Evolutionary conservation across 345 rosid species (phyloP).

Genomic region (Citrus unshiu): DNA sequence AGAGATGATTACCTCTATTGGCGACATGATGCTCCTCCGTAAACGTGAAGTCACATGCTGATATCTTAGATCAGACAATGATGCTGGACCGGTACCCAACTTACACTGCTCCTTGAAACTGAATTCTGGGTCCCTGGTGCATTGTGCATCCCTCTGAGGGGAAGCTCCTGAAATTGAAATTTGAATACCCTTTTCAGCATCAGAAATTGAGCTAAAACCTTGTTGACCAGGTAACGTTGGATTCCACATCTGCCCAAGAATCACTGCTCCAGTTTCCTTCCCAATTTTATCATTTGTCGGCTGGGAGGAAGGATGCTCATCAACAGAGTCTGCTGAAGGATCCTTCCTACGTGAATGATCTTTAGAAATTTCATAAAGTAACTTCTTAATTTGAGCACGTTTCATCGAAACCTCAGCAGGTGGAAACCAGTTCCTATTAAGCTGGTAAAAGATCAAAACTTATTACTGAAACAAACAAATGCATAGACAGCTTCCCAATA

Average conservation of each 20-base stretch:
- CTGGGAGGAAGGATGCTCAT: slow-evolving; percentile 26
- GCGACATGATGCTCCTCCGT: slow-evolving; percentile 30
- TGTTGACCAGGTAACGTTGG: slow-evolving; percentile 27
- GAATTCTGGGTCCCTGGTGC: slow-evolving; percentile 30
- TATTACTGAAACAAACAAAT: not conserved
- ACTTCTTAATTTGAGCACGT: slow-evolving; percentile 57
- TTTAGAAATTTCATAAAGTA: slow-evolving; percentile 60
- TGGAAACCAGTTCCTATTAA: slow-evolving; percentile 74
- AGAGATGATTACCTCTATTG: slow-evolving; percentile 41
- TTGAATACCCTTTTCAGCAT: slow-evolving; percentile 33
- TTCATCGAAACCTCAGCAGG: slow-evolving; percentile 79
- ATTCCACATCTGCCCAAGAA: slow-evolving; percentile 32
- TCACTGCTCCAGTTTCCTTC: slow-evolving; percentile 33
- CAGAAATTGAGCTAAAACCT: slow-evolving; percentile 28
- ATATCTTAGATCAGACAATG: slow-evolving; percentile 17
- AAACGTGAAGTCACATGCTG: slow-evolving; percentile 18
- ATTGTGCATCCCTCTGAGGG: slow-evolving; percentile 23
- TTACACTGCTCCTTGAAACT: slow-evolving; percentile 37
- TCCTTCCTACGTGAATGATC: slow-evolving; percentile 28
- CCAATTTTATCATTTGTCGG: slow-evolving; percentile 21
- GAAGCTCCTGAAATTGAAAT: slow-evolving; percentile 27
- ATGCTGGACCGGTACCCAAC: slow-evolving; percentile 34
- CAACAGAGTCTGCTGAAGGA: slow-evolving; percentile 28
- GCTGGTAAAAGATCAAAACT: slow-evolving; percentile 41
- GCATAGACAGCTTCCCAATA: not conserved